Base-by-base conservation (phyloP, 805 yeast species). In the Scheffersomyces lignosus region DNA sequence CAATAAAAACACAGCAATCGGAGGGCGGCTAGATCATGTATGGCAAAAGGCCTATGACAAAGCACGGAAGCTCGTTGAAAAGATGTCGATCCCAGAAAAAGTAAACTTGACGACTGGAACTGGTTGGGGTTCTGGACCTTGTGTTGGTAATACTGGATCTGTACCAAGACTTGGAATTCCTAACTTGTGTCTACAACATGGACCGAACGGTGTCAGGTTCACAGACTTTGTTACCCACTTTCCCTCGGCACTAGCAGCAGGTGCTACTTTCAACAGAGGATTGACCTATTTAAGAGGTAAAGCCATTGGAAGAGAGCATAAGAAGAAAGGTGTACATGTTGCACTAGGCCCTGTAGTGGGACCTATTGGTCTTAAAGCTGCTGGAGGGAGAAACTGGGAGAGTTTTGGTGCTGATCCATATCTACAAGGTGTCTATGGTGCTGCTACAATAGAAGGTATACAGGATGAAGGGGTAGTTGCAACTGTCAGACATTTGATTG, bases 381-480 rank as follows among this genome's bases (percentile, higher is more conserved):
- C 73, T 27, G 85, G 81, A 15, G 85, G 86, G 4, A 63, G 84
- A 45, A 76, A 74, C 55, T 78, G 83, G 82, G 84, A 80, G 57
- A 71, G 79, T 26, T 78, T 78, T 55, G 80, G 81, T 6, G 61
- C 79, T 4, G 85, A 80, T 51, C 83, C 85, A 2, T 78, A 77
- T 40, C 58, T 80, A 33, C 77, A 75, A 45, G 85, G 85, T 15
- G 60, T 70, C 18, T 71, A 69, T 6, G 80, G 79, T 10, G 73
- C 71, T 7, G 67, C 71, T 12, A 73, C 80, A 3, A 67, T 78
- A 13, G 66, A 64, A 34, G 85, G 83, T 2, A 61, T 77, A 9
- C 85, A 80, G 55, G 70, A 67, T 28, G 77, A 76, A 54, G 80
- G 80, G 5, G 78, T 80, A 14, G 59, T 78, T 33, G 78, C 84